Evolutionary conservation across 2,329 filamentous ascomycete genomes (phyloP).

Genomic region (Aspergillus terreus): DNA sequence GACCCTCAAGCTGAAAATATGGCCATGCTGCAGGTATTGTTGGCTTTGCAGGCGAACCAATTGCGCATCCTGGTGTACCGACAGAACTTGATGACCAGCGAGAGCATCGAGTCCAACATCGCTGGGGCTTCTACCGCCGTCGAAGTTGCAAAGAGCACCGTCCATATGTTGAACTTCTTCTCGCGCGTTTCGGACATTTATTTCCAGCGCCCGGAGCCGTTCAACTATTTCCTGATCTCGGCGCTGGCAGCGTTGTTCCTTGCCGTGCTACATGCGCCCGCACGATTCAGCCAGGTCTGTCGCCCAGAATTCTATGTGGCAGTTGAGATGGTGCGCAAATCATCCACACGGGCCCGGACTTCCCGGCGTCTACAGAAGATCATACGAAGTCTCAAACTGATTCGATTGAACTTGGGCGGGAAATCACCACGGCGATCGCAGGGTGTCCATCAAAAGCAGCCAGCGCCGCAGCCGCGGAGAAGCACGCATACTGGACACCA

Average conservation of each 20-base stretch:
- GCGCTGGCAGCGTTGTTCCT: slow-evolving; percentile 41
- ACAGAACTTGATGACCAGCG: slow-evolving; percentile 38
- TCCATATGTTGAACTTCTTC: slow-evolving; percentile 37
- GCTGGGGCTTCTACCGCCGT: slow-evolving; percentile 40
- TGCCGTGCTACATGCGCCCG: slow-evolving; percentile 45
- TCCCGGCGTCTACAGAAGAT: slow-evolving; percentile 58
- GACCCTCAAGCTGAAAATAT: slow-evolving; percentile 27
- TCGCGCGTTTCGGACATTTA: slow-evolving; percentile 37
- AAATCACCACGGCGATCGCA: background rate
- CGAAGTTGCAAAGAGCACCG: slow-evolving; percentile 36
- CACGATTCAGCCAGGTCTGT: slow-evolving; percentile 37
- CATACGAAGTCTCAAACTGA: slow-evolving; percentile 55
- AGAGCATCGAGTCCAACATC: slow-evolving; percentile 35
- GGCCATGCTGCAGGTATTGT: slow-evolving; percentile 41
- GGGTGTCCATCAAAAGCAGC: background rate
- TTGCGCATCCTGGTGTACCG: slow-evolving; percentile 45
- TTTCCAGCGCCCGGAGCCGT: slow-evolving; percentile 37
- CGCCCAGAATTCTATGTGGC: slow-evolving; percentile 50
- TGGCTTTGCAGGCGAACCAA: slow-evolving; percentile 47
- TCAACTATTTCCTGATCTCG: slow-evolving; percentile 42
- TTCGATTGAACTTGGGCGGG: slow-evolving; percentile 49
- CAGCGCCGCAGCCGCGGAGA: background rate
- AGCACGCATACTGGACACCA: background rate
- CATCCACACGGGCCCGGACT: slow-evolving; percentile 54
- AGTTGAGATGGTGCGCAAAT: slow-evolving; percentile 56